phyloP scores from a whole-genome alignment of 1,139 yeast species.

The Geotrichum carabidarum region DNA sequence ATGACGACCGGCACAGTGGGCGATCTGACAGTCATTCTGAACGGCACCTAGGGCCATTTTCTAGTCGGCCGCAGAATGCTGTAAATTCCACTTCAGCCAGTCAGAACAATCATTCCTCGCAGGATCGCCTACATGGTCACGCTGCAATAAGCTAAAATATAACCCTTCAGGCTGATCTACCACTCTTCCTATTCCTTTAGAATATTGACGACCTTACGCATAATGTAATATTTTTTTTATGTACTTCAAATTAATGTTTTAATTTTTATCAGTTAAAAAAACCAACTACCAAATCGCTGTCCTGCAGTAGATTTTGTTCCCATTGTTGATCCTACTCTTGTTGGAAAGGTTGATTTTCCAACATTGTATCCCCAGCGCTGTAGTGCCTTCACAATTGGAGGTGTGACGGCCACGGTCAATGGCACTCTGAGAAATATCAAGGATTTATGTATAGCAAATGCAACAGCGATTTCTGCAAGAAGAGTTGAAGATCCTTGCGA shows the following conservation, averaged over 20 bases:
- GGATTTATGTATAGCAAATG: conserved; percentile 90
- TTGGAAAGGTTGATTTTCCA: conserved; percentile 44
- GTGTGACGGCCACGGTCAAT: conserved; percentile 87
- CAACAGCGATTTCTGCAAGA: conserved; percentile 74
- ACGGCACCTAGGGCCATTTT: background rate
- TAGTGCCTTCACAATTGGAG: conserved; percentile 61
- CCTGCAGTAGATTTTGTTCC: conserved; percentile 12
- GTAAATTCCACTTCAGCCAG: too few species aligned
- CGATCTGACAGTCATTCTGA: background rate
- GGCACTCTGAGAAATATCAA: conserved; percentile 76
- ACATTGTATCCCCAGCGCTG: conserved; percentile 77
- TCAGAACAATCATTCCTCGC: too few species aligned
- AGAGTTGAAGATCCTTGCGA: conserved; percentile 29
- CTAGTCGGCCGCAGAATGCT: background rate
- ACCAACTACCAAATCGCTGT: conserved; percentile 19
- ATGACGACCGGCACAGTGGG: background rate
- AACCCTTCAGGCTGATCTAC: background rate
- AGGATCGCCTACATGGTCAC: too few species aligned
- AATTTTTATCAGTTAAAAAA: conserved; percentile 9
- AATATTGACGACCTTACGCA: background rate
- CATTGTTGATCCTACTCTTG: conserved; percentile 34
- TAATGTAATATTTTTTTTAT: background rate
- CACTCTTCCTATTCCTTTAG: background rate
- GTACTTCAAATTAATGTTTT: background rate
- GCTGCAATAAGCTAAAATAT: too few species aligned